These are phyloP conservation scores for Aspergillus egyptiacus DNA, from an alignment of 495 filamentous ascomycete genomes.

Conservation along the genomic window DNA sequence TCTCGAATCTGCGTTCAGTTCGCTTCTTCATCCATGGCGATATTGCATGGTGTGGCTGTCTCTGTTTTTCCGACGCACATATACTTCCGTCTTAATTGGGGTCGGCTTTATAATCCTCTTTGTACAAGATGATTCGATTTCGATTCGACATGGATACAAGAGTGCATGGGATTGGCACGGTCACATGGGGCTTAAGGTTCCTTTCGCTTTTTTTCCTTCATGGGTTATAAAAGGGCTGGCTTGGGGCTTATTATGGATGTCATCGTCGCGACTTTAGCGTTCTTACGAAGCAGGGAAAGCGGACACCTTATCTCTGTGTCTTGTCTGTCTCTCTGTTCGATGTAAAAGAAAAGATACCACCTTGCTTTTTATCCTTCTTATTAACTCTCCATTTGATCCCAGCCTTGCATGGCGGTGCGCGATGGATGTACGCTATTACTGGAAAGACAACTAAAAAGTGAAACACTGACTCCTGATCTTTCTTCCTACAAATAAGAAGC, in stretches of 20 bases:
- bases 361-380: conserved; percentile 19
- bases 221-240: conserved; percentile 12
- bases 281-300: conserved; percentile 1
- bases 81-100: conserved; percentile 6
- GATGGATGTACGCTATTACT: conserved; percentile 18
- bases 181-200: conserved; percentile 16
- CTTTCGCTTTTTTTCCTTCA: conserved; percentile 14
- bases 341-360: conserved; percentile 37
- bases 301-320: conserved; percentile 12
- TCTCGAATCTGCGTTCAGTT: conserved; percentile 20
- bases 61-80: conserved; percentile 21
- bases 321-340: conserved; percentile 18
- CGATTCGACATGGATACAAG: conserved; percentile 10
- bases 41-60: conserved; percentile 28
- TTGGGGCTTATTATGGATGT: conserved; percentile 8
- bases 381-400: too few species aligned
- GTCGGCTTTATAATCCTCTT: conserved; percentile 32
- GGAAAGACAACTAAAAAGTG: neutral
- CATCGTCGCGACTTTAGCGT: conserved; percentile 10
- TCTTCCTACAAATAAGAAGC: neutral
- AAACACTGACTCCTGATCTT: neutral
- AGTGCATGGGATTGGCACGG: conserved; percentile 15
- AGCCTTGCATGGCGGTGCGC: conserved; percentile 12
- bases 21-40: conserved; percentile 6
- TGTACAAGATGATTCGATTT: conserved; percentile 39